Base-by-base conservation (phyloP, 768 basidiomycete species). In the Guyanaporus albipodus region DNA sequence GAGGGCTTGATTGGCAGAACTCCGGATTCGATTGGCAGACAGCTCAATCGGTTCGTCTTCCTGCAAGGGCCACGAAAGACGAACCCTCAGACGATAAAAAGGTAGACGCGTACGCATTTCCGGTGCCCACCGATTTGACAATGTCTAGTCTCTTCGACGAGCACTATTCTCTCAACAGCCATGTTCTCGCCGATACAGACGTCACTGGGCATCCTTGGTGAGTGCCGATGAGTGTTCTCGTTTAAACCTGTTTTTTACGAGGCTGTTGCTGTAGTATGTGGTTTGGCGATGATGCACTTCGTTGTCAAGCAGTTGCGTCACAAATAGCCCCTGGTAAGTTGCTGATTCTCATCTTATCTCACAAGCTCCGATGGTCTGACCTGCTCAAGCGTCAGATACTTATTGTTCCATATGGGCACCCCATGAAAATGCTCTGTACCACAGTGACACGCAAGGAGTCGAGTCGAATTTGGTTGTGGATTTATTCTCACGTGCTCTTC, bases 361-460 rank as follows among this genome's bases (percentile, higher is more conserved):
- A 42, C 34, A 6, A 21, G 19, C 8, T 15, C 8, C 46, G 11
- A 59, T 15, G 15, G 5, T n/a, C n/a, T n/a, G n/a, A n/a, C n/a
- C n/a, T n/a, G 5, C 29, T 22, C n/a, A 23, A 10, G 27, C 21
- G 2, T 26, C 39, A 60, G 58, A 42, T 21, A 3, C 7, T 36
- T 1, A 18, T 18, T 17, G 9, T 26, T 0, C 19, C 24, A 8
- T 46, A 29, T 32, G 23, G 8, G 15, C 24, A 8, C 11, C 17
- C 26, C 10, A 18, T 2, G 43, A 37, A 9, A 56, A 56, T 28
- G 17, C 50, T 4, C 33, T 46, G 2, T 31, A 46, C 0, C 27
- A 44, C 35, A 43, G 10, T 14, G 50, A 18, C 24, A 23, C 26
- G 2, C 0, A 24, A 8, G 33, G 3, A 8, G 9, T 24, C 1